These are phyloP conservation scores for Phaeolepiota aurea DNA, from an alignment of 768 basidiomycete genomes.

Conservation along the genomic window DNA sequence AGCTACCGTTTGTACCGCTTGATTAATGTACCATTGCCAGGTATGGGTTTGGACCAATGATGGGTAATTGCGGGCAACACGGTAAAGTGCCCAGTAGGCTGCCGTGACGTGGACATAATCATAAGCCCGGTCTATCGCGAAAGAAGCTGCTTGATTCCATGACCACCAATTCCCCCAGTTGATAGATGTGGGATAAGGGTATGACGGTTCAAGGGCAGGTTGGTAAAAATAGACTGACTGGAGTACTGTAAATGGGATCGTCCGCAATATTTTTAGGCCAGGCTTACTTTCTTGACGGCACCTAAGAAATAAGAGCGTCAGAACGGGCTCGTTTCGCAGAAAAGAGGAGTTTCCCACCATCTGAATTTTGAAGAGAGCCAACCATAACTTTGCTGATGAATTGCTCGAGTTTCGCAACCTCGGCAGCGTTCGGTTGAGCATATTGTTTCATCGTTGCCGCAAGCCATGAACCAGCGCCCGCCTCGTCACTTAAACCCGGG, in stretches of 20 bases:
- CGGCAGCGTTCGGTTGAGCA: slow-evolving; percentile 41
- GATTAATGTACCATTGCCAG: slow-evolving; percentile 53
- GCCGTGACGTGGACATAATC: slow-evolving; percentile 42
- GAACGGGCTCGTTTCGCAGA: background rate
- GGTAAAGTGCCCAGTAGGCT: slow-evolving; percentile 49
- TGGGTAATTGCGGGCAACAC: slow-evolving; percentile 51
- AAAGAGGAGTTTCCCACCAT: slow-evolving; percentile 20
- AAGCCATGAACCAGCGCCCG: slow-evolving; percentile 52
- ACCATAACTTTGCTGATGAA: slow-evolving; percentile 38
- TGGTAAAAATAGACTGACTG: slow-evolving; percentile 47
- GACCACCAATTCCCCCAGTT: slow-evolving; percentile 52
- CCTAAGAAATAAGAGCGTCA: slow-evolving; percentile 17
- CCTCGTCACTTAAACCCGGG: slow-evolving; percentile 51
- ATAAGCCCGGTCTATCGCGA: slow-evolving; percentile 41
- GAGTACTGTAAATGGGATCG: background rate
- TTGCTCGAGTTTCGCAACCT: slow-evolving; percentile 42
- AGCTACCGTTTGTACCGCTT: slow-evolving; percentile 39
- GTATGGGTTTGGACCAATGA: slow-evolving; percentile 32
- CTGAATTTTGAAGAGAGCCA: slow-evolving; percentile 42
- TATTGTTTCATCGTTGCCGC: slow-evolving; percentile 51
- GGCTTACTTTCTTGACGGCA: slow-evolving; percentile 41
- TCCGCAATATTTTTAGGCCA: background rate
- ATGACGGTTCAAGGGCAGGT: slow-evolving; percentile 32
- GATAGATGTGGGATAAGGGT: slow-evolving; percentile 38
- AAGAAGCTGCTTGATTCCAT: slow-evolving; percentile 42